phyloP scores from a whole-genome alignment of 2,329 filamentous ascomycete species.

The Metarhizium guizhouense region DNA sequence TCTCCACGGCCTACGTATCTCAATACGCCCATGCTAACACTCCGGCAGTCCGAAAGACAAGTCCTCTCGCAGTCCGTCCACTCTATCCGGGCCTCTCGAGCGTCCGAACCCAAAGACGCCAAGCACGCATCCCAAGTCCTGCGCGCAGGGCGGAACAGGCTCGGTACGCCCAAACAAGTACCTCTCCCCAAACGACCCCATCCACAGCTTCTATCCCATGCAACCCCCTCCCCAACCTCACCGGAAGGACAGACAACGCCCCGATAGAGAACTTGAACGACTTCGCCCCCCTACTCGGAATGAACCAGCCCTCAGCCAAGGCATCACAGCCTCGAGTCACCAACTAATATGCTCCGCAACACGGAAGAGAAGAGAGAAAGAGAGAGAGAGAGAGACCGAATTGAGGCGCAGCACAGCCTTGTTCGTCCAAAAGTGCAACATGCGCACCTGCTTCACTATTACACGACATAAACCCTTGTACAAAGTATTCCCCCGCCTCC shows the following conservation, averaged over 20 bases:
- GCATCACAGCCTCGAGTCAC: not conserved
- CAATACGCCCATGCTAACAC: constrained; percentile 12
- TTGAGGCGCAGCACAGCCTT: not conserved
- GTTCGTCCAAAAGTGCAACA: not conserved
- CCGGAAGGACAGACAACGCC: not conserved
- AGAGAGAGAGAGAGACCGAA: not conserved
- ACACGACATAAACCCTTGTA: not conserved
- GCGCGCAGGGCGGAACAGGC: not conserved
- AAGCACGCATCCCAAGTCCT: not conserved
- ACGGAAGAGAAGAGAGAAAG: not conserved
- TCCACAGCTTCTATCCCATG: not conserved
- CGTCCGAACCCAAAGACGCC: not conserved
- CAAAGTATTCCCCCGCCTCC: not conserved
- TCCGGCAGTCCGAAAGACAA: constrained; percentile 17
- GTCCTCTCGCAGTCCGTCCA: not conserved
- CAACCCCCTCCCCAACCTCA: not conserved
- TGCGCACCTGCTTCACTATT: not conserved
- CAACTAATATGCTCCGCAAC: not conserved
- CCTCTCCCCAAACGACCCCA: not conserved
- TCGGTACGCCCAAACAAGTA: not conserved
- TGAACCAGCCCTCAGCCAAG: not conserved
- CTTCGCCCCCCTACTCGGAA: no score
- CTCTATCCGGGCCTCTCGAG: not conserved
- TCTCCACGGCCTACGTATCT: no score
- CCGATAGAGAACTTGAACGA: no score